Evolutionary conservation across 345 rosid genomes (phyloP).

Genomic region (Isatis tinctoria): DNA sequence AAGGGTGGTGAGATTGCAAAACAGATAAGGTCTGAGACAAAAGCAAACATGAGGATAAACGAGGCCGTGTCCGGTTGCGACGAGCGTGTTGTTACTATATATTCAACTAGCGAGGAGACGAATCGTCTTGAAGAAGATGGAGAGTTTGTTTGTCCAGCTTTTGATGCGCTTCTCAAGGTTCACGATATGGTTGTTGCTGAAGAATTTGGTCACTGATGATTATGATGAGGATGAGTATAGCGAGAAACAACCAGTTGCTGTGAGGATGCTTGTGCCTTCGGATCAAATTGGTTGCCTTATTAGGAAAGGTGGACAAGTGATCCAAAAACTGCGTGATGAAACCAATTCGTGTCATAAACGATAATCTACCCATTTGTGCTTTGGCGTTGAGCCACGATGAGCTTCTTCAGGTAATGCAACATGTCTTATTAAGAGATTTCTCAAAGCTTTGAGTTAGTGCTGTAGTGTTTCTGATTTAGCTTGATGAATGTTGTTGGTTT

Average conservation of each 20-base stretch:
- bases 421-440: not conserved
- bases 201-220: conserved; percentile 34
- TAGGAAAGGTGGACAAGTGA: conserved; percentile 68
- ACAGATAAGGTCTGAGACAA: conserved; percentile 53
- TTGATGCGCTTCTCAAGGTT: conserved; percentile 63
- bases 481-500: conserved; percentile 5
- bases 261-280: conserved; percentile 57
- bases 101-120: conserved; percentile 52
- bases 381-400: conserved; percentile 51
- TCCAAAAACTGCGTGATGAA: conserved; percentile 50
- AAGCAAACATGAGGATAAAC: conserved; percentile 49
- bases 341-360: conserved; percentile 56
- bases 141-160: conserved; percentile 50
- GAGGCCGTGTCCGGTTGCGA: conserved; percentile 52
- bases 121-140: conserved; percentile 44
- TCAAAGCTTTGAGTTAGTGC: not conserved
- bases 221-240: conserved; percentile 43
- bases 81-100: conserved; percentile 58
- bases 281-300: conserved; percentile 76
- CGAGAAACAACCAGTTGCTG: conserved; percentile 37
- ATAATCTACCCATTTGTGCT: conserved; percentile 54
- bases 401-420: conserved; percentile 56
- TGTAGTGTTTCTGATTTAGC: not conserved
- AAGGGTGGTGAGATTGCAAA: conserved; percentile 65
- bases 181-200: conserved; percentile 50